phyloP scores from a whole-genome alignment of 768 basidiomycete genomes.

The Lactarius psammicola region DNA sequence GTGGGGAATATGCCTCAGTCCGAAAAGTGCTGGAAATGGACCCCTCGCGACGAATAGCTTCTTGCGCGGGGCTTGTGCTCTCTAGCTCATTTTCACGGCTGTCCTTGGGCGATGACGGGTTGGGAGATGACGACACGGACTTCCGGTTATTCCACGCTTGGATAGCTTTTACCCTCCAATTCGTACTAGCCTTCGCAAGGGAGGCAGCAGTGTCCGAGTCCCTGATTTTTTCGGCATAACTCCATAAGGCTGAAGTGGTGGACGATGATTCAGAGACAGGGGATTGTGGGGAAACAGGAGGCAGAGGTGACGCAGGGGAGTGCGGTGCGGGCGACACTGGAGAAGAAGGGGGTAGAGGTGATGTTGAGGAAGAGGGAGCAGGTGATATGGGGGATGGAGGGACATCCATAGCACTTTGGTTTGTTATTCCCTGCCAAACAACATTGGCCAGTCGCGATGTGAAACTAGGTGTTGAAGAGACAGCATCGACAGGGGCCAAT shows the following conservation, averaged over 20 bases:
- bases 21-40: conserved; percentile 43
- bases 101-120: conserved; percentile 16
- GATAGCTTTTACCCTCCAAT: conserved; percentile 68
- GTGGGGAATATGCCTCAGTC: conserved; percentile 47
- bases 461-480: conserved; percentile 36
- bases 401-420: conserved; percentile 69
- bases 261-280: conserved; percentile 26
- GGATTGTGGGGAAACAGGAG: conserved; percentile 30
- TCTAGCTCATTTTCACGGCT: conserved; percentile 5
- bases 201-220: conserved; percentile 71
- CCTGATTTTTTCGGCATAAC: conserved; percentile 69
- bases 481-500: conserved; percentile 30
- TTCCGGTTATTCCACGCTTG: conserved; percentile 34
- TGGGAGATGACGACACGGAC: conserved; percentile 30
- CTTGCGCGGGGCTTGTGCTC: background rate
- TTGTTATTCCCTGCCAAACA: conserved; percentile 78
- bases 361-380: conserved; percentile 37
- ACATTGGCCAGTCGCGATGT: conserved; percentile 56
- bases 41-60: conserved; percentile 35
- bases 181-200: conserved; percentile 70
- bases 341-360: conserved; percentile 39
- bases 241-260: conserved; percentile 46
- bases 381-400: conserved; percentile 44
- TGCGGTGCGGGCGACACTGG: conserved; percentile 35
- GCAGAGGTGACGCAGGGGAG: conserved; percentile 26